Base-by-base conservation (phyloP, 164 flowering plant species). In the Berberis vulgaris region DNA sequence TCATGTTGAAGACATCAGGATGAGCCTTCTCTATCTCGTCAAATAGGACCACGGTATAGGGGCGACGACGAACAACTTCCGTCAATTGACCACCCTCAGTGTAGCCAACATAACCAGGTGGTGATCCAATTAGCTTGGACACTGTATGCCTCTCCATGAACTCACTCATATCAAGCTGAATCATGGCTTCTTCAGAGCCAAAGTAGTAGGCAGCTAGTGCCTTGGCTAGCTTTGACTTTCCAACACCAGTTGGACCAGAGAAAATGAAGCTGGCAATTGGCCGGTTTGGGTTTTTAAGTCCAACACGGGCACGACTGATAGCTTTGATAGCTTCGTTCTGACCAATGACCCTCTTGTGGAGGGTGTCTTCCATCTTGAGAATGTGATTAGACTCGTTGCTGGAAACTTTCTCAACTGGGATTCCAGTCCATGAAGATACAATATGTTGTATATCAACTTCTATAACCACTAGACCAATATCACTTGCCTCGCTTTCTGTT, bases 291-390 rank as follows among this genome's bases (percentile, higher is more conserved):
- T 64, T 52, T 38, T 54, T 64, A 3, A 64, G 49, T 40, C 96
- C 96, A 62, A 87, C 96, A 68, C 96, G 87, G 4, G 93, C 93
- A 61, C 91, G 85, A 55, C 91, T 84, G 61, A 89, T 85, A 63
- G 96, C 96, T 71, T 74, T 72, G 57, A 89, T 91, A 50, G 96
- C 96, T 74, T 87, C 93, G 57, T 89, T 89, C 74, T 89, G 96
- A 45, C 96, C 96, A 60, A 89, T 74, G 58, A 89, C 81, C 12
- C 96, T 71, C 56, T 61, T 76, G 69, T 89, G 93, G 41, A 89
- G 88, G 43, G 84, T 89, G 62, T 82, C 86, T 64, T 89, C 96
- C 93, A 88, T 86, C 73, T 84, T 86, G 62, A 89, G 85, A 45
- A 89, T 89, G 43, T 91, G 84, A 44, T 80, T 85, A 49, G 96